Base-by-base conservation (phyloP, 192 early-diverging fungal species). In the Phycomyces nitens region DNA sequence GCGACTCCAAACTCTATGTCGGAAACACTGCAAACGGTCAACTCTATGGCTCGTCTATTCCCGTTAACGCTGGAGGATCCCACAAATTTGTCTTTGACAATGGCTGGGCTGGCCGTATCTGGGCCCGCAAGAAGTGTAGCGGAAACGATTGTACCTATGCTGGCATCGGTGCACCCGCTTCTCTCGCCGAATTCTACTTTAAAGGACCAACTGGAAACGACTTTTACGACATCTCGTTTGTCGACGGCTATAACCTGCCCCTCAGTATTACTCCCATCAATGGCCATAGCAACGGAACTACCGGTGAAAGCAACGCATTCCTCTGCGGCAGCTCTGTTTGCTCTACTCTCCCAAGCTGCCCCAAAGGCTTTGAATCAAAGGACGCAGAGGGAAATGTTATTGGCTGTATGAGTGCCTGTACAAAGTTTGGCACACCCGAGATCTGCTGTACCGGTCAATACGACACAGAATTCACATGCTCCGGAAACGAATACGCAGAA, bases 181-280 rank as follows among this genome's bases (percentile, higher is more conserved):
- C 65, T 22, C 54, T 73, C 49, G 71, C 71, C 10, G 71, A 73
- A 52, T 73, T 73, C 21, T 39, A 64, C n/a, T 68, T 73, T 42
- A 47, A 47, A 11, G 27, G 55, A 21, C 14, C 38, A 14, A 20
- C 3, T 26, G 24, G 4, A 14, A 42, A 73, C 34, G 54, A 53
- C 2, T 69, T 62, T 20, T 74, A 74, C 52, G 72, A 74, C 51
- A 63, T 74, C 1, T 66, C 63, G 12, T 52, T 69, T 21, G 72
- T 74, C 0, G 62, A 74, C 41, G 72, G 72, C 9, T 74, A 34
- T 22, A 74, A 74, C 29, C 18, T 74, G 4, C 67, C 72, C 20
- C 59, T 74, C n/a, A 3, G 18, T 10, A 64, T 74, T 16, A 15
- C 43, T 12, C 67, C 67, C 23, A 24, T 8, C 39, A 27, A 40